Evolutionary conservation across 2,329 filamentous ascomycete species (phyloP).

Genomic region (Cytospora mali): DNA sequence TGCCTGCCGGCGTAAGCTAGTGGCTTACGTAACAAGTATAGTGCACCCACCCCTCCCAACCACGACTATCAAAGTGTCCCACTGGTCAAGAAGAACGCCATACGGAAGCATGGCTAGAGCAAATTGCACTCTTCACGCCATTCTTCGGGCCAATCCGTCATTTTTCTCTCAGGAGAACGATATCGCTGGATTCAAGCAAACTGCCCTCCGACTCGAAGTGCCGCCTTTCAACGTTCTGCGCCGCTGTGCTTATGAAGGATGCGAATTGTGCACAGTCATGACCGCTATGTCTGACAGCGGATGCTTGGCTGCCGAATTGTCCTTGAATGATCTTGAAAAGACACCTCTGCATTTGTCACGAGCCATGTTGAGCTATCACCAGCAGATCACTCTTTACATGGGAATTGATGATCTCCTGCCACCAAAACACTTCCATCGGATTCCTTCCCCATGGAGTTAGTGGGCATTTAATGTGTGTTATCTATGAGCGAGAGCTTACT

Average conservation of each 20-base stretch:
- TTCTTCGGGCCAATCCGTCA: neutral
- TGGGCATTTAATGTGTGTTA: neutral
- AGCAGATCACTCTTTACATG: neutral
- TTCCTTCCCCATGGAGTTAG: neutral
- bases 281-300: neutral
- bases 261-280: neutral
- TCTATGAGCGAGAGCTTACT: neutral
- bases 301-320: neutral
- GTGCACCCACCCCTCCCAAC: neutral
- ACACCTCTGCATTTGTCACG: neutral
- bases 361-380: neutral
- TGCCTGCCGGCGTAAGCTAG: no score
- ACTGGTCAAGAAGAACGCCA: neutral
- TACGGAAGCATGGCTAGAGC: slow-evolving; percentile 1
- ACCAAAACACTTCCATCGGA: neutral
- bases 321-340: neutral
- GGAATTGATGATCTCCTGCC: neutral
- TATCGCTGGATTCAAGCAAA: neutral
- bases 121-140: neutral
- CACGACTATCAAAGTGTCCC: neutral
- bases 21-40: no score
- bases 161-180: neutral
- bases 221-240: neutral
- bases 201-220: neutral
- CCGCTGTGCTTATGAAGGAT: neutral